Evolutionary conservation across 805 yeast species (phyloP), one percentile per base, ranked within the genome.

Genomic region (Teunomyces atbi): DNA sequence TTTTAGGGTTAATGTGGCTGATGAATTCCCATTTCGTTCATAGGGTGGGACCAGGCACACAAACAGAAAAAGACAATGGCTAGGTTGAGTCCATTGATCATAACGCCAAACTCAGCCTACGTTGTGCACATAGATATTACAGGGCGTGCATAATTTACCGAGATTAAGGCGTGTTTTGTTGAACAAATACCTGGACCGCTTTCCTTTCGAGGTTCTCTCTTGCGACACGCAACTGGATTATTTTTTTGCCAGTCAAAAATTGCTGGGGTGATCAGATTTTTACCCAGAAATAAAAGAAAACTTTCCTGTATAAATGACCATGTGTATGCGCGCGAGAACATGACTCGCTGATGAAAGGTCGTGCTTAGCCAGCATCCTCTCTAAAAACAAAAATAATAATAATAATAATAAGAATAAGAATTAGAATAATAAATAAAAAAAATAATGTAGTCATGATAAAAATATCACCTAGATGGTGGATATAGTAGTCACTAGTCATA

Each of bases 1-100:
- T 36, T 36, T 36, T 36, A 36, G 39, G 39, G 39, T 36, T 36
- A 36, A 12, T 36, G 39, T 20, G 39, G 39, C 37, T 34, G 21
- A 19, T 34, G 21, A 11, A 7, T 23, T 23, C 26, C 26, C 10
- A 11, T 23, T 23, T 2, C 26, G 26, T 23, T 23, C 2, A 4
- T 23, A 3, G 4, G 26, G 26, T 23, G 26, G 26, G 26, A 23
- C 26, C 26, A 23, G 26, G 8, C 26, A 23, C 26, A 23, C 26
- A 7, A 23, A 8, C 2, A 7, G 10, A 23, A 23, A 23, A 23
- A 23, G 26, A 30, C 33, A 30, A 13, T 30, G 16, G 33, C 6
- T 30, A 30, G 11, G 18, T 30, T 4, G 15, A 13, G 33, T 30
- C 6, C 10, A 30, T 30, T 13, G 15, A 30, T 13, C 18, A 13